Percentiles rank a stretch among this genome's conserved stretches.
Conservation (phyloP, 139 green algal species). For the Tetraselmis chui region DNA sequence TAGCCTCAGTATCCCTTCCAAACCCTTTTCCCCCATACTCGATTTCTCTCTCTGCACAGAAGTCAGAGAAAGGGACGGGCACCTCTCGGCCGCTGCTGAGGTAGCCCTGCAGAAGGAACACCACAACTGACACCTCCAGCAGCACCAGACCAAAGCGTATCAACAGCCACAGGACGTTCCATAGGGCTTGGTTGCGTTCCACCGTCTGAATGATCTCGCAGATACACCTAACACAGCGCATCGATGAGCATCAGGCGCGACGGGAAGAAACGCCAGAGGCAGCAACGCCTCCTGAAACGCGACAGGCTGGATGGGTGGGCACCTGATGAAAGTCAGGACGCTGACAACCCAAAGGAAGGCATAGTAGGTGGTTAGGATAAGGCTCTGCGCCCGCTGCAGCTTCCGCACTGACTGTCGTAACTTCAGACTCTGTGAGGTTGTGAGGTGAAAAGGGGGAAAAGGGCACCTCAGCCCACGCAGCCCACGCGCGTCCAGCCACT, state of each 20-base stretch:
- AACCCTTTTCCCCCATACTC: neutral
- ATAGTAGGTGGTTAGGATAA: conserved; percentile 45
- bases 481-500: too few species aligned
- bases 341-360: conserved; percentile 35
- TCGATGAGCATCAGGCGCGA: too few species aligned
- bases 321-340: conserved; percentile 25
- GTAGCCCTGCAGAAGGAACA: conserved; percentile 47
- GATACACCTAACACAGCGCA: conserved; percentile 4
- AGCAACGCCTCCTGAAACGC: too few species aligned
- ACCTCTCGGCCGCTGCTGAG: conserved; percentile 26
- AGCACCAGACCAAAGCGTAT: conserved; percentile 27
- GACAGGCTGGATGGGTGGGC: too few species aligned
- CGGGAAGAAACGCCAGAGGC: too few species aligned
- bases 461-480: too few species aligned
- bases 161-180: conserved; percentile 42
- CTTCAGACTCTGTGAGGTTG: conserved; percentile 18
- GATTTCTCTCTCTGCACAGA: neutral
- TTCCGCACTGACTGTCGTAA: conserved; percentile 22
- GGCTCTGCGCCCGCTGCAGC: conserved; percentile 26
- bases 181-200: conserved; percentile 2
- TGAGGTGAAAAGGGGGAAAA: too few species aligned
- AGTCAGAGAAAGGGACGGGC: too few species aligned
- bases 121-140: conserved; percentile 42
- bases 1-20: too few species aligned
- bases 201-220: conserved; percentile 19